These are phyloP conservation scores for Aphanomyces euteiches DNA, from an alignment of 352 stramenopile species.

Conservation along the genomic window DNA sequence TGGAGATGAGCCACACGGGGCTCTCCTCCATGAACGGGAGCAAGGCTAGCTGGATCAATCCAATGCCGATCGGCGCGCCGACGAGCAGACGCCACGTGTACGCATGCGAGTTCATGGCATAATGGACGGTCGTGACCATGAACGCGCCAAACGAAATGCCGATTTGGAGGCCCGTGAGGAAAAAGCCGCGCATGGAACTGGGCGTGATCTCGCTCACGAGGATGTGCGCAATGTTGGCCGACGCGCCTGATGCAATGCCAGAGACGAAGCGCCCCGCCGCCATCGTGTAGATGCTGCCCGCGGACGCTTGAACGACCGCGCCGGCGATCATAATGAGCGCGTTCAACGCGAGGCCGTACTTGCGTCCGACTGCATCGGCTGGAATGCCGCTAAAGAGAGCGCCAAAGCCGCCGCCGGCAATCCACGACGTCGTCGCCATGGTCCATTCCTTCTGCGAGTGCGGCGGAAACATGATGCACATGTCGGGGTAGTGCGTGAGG, in stretches of 20 bases:
- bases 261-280: constrained; percentile 33
- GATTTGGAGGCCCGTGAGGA: constrained; percentile 45
- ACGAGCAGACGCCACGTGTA: constrained; percentile 56
- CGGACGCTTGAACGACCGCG: constrained; percentile 30
- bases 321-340: constrained; percentile 27
- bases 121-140: constrained; percentile 37
- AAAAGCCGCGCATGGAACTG: constrained; percentile 36
- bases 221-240: constrained; percentile 38
- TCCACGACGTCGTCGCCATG: constrained; percentile 50
- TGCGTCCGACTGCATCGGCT: constrained; percentile 44
- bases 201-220: constrained; percentile 54
- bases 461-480: constrained; percentile 57
- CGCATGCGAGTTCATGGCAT: constrained; percentile 32
- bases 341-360: constrained; percentile 36
- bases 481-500: constrained; percentile 22
- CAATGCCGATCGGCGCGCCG: constrained; percentile 42
- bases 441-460: constrained; percentile 53
- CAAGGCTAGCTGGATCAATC: constrained; percentile 37
- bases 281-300: constrained; percentile 32
- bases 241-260: constrained; percentile 29
- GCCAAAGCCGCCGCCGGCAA: constrained; percentile 54
- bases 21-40: constrained; percentile 46
- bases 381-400: constrained; percentile 39
- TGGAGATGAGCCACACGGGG: constrained; percentile 41
- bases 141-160: constrained; percentile 49